Percentiles rank a stretch among this genome's conserved stretches.
Evolutionary conservation across 139 green algal species (phyloP).

Genomic region (Eudorina sp.): DNA sequence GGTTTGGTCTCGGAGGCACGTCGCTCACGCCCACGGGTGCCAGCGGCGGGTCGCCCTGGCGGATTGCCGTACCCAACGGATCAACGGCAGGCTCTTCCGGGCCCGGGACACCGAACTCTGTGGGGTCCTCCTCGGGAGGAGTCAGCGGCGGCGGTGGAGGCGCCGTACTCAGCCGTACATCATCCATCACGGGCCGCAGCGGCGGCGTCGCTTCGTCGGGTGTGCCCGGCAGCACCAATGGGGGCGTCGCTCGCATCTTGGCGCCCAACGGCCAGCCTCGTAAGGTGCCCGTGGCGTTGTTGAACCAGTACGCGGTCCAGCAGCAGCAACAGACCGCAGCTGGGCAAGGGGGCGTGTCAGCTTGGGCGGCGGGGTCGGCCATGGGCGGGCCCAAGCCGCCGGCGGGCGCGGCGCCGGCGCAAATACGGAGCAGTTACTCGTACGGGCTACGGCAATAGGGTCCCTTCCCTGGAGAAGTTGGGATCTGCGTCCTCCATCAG

Average conservation of each 20-base stretch:
- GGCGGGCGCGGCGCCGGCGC: background rate
- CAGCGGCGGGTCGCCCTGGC: background rate
- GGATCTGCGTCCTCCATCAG: no score
- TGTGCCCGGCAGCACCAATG: background rate
- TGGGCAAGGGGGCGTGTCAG: background rate
- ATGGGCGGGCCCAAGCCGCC: background rate
- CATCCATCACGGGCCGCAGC: background rate
- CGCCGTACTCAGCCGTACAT: background rate
- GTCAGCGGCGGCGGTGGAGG: background rate
- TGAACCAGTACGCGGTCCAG: constrained; percentile 39
- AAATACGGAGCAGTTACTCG: constrained; percentile 7
- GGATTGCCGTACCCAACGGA: background rate
- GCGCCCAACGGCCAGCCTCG: constrained; percentile 90
- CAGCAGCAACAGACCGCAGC: constrained; percentile 35
- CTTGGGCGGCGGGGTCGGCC: background rate
- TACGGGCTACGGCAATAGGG: constrained; percentile 40
- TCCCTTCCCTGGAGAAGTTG: no score
- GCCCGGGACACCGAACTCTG: constrained; percentile 18
- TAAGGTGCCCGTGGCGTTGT: constrained; percentile 82
- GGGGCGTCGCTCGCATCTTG: constrained; percentile 75
- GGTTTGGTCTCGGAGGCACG: background rate
- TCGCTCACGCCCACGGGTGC: background rate
- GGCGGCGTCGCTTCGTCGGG: background rate
- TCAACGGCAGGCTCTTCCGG: constrained; percentile 9
- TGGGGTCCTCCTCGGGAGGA: background rate